phyloP scores from a whole-genome alignment of 2,329 filamentous ascomycete species.

The Blastomyces gilchristii region DNA sequence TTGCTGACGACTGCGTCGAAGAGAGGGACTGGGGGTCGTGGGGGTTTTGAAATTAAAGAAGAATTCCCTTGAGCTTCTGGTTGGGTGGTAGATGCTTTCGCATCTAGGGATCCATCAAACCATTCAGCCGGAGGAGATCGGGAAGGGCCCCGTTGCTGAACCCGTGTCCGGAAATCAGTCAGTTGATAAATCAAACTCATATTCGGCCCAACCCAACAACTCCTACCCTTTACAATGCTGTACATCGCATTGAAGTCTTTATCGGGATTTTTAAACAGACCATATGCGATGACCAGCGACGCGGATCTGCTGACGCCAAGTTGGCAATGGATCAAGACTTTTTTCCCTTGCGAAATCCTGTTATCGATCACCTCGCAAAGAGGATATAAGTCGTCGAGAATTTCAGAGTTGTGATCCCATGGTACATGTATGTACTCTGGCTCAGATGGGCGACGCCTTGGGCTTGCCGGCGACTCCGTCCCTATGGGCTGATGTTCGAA shows the following conservation, averaged over 20 bases:
- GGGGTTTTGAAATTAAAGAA: background rate
- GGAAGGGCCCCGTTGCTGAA: conserved; percentile 26
- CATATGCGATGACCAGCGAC: conserved; percentile 56
- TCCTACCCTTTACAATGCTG: conserved; percentile 52
- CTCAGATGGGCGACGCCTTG: conserved; percentile 26
- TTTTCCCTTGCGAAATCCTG: conserved; percentile 46
- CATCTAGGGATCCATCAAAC: conserved; percentile 24
- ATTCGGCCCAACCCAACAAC: conserved; percentile 58
- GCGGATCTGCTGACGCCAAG: conserved; percentile 56
- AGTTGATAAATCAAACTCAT: conserved; percentile 61
- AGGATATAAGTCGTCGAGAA: conserved; percentile 50
- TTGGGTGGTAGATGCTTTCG: conserved; percentile 8
- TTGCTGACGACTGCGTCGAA: background rate
- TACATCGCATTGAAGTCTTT: conserved; percentile 57
- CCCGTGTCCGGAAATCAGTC: conserved; percentile 48
- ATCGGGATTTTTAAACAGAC: conserved; percentile 52
- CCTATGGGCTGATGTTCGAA: conserved; percentile 32
- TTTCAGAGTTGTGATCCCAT: conserved; percentile 60
- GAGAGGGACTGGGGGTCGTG: conserved; percentile 9
- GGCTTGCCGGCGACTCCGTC: conserved; percentile 22
- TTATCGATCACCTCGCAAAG: conserved; percentile 54
- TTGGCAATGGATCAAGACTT: conserved; percentile 55
- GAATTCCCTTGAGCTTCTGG: background rate
- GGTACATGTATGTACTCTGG: conserved; percentile 56
- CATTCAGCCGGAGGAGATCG: conserved; percentile 28